Evolutionary conservation across 2,329 filamentous ascomycete genomes (phyloP), one percentile per base, ranked within the genome.

Genomic region (Eutypa lata): DNA sequence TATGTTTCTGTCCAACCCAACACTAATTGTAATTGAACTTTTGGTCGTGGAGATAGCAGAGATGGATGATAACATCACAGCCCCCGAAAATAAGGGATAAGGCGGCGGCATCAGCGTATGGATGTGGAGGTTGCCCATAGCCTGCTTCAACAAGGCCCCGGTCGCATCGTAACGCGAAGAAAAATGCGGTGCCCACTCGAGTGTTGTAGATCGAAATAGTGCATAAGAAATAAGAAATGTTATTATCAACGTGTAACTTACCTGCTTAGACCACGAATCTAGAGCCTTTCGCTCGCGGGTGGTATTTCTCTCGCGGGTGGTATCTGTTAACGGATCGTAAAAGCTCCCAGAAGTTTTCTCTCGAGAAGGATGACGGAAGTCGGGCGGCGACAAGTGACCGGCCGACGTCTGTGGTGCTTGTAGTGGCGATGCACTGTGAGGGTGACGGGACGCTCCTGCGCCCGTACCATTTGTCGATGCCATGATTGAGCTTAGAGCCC

Each of bases 321-420:
- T 73, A 56, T 75, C 73, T 21, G 73, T 73, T 45, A 73, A 69
- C 40, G 73, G 73, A 59, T 76, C 73, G 66, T 76, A 76, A 54
- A 75, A 75, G 60, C 70, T 73, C 52, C 72, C 71, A 10, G 70
- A 63, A 7, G 68, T 65, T 62, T 74, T 74, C 49, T 75, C 71
- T 60, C 66, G 68, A 50, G 63, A 54, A 24, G 63, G 57, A 37
- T 65, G 64, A 44, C 67, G 69, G 59, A 70, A 72, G 53, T 65
- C 65, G 45, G 66, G 57, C 48, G 61, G 57, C 47, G 63, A 61
- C n/a, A 64, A 56, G 48, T 64, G 64, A 21, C 64, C 59, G 7
- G n/a, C 35, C 35, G 61, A 59, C 7, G 61, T 60, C 52, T 66
- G 68, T 31, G 67, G 66, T 47, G 66, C 57, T 49, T 69, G 67